Conservation (phyloP, 108 stramenopile species). For the Cylindrotheca closterium region DNA sequence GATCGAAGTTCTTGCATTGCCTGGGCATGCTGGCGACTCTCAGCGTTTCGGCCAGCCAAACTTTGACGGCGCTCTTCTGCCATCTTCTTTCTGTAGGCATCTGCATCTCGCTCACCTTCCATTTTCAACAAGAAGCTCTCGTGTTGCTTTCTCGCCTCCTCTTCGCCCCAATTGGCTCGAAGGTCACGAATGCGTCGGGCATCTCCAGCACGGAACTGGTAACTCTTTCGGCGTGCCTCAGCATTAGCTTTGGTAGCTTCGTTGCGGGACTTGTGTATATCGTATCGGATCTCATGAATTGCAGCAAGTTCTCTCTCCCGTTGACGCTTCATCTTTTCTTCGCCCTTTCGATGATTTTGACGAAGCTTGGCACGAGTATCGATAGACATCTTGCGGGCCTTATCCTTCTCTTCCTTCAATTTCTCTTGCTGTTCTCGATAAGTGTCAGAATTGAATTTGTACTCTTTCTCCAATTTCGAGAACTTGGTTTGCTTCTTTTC, state of each 20-base stretch:
- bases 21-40: slow-evolving; percentile 53
- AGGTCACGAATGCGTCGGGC: slow-evolving; percentile 55
- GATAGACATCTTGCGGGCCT: slow-evolving; percentile 61
- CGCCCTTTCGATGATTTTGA: slow-evolving; percentile 60
- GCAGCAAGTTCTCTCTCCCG: slow-evolving; percentile 62
- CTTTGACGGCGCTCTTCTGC: slow-evolving; percentile 61
- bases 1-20: slow-evolving; percentile 72
- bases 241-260: slow-evolving; percentile 38
- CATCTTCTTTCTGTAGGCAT: slow-evolving; percentile 53
- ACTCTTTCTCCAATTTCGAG: slow-evolving; percentile 60
- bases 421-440: slow-evolving; percentile 75
- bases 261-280: slow-evolving; percentile 48
- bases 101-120: slow-evolving; percentile 71
- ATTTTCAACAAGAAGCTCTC: slow-evolving; percentile 67
- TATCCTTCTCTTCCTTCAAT: slow-evolving; percentile 68
- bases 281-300: slow-evolving; percentile 60
- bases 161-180: slow-evolving; percentile 37
- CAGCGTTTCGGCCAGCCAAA: slow-evolving; percentile 63
- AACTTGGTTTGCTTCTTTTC: slow-evolving; percentile 32
- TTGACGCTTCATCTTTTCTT: slow-evolving; percentile 45
- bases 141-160: slow-evolving; percentile 45
- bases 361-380: slow-evolving; percentile 60
- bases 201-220: slow-evolving; percentile 69
- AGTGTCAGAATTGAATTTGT: slow-evolving; percentile 70
- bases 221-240: slow-evolving; percentile 67